These are phyloP conservation scores for Boletus rubropictus DNA, from an alignment of 768 basidiomycete species.

Conservation along the genomic window DNA sequence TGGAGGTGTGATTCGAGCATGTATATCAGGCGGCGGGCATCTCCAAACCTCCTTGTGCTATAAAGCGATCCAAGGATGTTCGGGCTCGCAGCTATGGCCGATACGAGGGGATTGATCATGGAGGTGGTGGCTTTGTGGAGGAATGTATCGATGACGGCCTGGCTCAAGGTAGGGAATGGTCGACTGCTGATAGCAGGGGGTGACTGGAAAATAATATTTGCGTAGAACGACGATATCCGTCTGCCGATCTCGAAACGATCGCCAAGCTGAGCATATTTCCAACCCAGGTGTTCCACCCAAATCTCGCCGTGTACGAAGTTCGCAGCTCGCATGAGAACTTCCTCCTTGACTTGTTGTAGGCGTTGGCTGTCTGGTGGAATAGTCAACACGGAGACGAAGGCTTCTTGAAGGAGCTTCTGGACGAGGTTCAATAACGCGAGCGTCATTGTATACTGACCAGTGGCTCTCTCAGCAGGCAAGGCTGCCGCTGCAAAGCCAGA, in stretches of 20 bases:
- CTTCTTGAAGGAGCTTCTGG: slow-evolving; percentile 69
- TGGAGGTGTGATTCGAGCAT: slow-evolving; percentile 64
- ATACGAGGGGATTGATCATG: slow-evolving; percentile 75
- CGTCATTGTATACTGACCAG: slow-evolving; percentile 79
- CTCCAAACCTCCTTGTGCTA: slow-evolving; percentile 58
- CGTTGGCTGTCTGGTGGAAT: slow-evolving; percentile 52
- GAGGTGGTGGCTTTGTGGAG: slow-evolving; percentile 72
- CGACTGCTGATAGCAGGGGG: slow-evolving; percentile 48
- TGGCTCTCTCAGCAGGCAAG: slow-evolving; percentile 63
- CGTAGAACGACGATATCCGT: slow-evolving; percentile 60
- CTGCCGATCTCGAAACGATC: slow-evolving; percentile 81
- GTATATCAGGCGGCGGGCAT: slow-evolving; percentile 61
- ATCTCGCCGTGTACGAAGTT: slow-evolving; percentile 80
- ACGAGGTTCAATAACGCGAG: slow-evolving; percentile 72
- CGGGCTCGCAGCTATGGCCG: slow-evolving; percentile 57
- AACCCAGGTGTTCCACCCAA: slow-evolving; percentile 80
- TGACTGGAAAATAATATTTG: slow-evolving; percentile 57
- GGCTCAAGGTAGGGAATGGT: slow-evolving; percentile 57
- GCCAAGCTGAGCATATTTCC: slow-evolving; percentile 80
- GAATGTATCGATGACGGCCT: slow-evolving; percentile 62
- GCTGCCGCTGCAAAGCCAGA: slow-evolving; percentile 57
- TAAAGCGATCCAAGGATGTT: slow-evolving; percentile 57
- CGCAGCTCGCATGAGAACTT: slow-evolving; percentile 73
- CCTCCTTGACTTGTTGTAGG: slow-evolving; percentile 72
- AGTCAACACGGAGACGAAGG: slow-evolving; percentile 45